phyloP scores from a whole-genome alignment of 129 eudicot species.

The Escallonia rubra region DNA sequence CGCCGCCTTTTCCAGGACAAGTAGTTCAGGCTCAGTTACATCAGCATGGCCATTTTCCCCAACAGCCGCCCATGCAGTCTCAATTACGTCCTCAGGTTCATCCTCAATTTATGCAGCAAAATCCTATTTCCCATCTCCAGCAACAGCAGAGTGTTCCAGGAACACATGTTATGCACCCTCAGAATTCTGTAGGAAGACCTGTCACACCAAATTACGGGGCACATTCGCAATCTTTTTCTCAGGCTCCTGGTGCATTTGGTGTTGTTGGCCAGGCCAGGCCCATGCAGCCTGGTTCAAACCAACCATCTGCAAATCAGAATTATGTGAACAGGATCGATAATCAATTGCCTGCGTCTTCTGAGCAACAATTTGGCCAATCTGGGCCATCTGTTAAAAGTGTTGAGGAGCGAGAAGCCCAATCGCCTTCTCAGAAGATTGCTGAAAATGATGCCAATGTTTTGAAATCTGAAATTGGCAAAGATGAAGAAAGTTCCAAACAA shows the following conservation, averaged over 20 bases:
- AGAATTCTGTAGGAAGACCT: conserved; percentile 40
- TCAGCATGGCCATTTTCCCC: conserved; percentile 38
- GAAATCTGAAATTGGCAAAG: conserved; percentile 36
- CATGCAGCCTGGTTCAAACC: conserved; percentile 33
- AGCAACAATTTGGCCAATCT: conserved; percentile 32
- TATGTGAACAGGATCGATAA: conserved; percentile 17
- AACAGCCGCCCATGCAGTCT: conserved; percentile 46
- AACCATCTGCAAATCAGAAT: conserved; percentile 34
- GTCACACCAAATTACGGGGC: conserved; percentile 33
- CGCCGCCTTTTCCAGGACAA: conserved; percentile 47
- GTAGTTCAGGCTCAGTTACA: conserved; percentile 32
- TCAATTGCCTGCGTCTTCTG: conserved; percentile 31
- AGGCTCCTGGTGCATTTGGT: conserved; percentile 37
- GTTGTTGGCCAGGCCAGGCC: conserved; percentile 40
- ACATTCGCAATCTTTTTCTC: conserved; percentile 33
- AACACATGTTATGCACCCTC: conserved; percentile 53
- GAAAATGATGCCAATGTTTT: conserved; percentile 26
- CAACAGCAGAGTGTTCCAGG: conserved; percentile 33
- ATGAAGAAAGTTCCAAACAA: conserved; percentile 18
- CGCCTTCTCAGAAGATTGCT: conserved; percentile 36
- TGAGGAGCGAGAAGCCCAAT: conserved; percentile 30
- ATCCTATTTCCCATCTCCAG: conserved; percentile 26
- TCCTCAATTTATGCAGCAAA: conserved; percentile 46
- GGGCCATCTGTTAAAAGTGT: conserved; percentile 20
- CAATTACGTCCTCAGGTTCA: conserved; percentile 67